Conservation (phyloP, 768 basidiomycete species). For the Tylopilus intermedius region DNA sequence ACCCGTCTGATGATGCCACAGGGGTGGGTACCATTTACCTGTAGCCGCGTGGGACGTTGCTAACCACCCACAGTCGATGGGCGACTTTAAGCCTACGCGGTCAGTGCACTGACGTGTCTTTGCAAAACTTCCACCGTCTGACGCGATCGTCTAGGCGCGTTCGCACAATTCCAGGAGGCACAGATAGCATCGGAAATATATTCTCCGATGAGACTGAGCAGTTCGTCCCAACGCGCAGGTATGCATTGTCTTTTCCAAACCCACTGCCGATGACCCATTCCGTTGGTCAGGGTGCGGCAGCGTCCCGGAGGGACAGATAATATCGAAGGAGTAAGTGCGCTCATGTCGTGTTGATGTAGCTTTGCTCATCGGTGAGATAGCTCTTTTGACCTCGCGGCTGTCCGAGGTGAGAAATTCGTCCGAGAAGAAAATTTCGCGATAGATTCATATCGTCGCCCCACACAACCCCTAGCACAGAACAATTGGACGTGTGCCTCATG, state of each 20-base stretch:
- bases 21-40: background rate
- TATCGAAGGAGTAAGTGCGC: constrained; percentile 38
- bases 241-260: constrained; percentile 8
- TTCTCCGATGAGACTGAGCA: constrained; percentile 44
- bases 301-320: constrained; percentile 64
- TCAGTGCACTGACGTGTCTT: constrained; percentile 18
- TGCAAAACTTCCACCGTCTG: background rate
- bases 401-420: background rate
- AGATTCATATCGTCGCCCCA: background rate
- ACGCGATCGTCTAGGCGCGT: constrained; percentile 28
- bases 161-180: constrained; percentile 30
- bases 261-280: background rate
- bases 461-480: background rate
- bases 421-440: background rate
- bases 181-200: constrained; percentile 30
- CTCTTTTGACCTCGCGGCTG: constrained; percentile 21
- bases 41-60: background rate
- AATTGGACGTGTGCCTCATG: background rate
- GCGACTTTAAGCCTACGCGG: constrained; percentile 47
- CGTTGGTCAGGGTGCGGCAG: constrained; percentile 51
- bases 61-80: constrained; percentile 2
- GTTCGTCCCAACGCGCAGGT: constrained; percentile 72
- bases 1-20: background rate
- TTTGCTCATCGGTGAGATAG: constrained; percentile 12
- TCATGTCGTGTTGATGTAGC: background rate